These are phyloP conservation scores for Pleurotus cornucopiae DNA, from an alignment of 768 basidiomycete genomes.

Conservation along the genomic window DNA sequence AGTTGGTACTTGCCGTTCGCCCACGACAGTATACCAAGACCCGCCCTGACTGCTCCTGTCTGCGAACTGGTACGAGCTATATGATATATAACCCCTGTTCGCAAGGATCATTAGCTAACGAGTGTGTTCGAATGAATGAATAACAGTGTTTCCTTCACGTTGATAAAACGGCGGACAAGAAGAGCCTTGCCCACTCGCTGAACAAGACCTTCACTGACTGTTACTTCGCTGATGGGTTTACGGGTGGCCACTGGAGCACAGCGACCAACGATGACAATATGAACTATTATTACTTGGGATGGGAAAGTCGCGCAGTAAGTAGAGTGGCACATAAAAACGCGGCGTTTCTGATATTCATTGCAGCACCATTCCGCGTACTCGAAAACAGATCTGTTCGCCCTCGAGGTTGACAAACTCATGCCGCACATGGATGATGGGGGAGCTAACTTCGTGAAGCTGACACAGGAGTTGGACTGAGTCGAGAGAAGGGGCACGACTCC, in stretches of 20 bases:
- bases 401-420: constrained; percentile 17
- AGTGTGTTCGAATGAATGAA: too few relatives aligned
- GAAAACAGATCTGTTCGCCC: constrained; percentile 14
- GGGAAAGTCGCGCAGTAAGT: constrained; percentile 17
- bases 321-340: neutral
- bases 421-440: constrained; percentile 13
- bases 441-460: constrained; percentile 11
- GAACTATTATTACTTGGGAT: constrained; percentile 18
- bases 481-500: too few relatives aligned
- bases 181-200: constrained; percentile 11
- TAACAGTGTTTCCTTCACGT: constrained; percentile 11
- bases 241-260: constrained; percentile 17
- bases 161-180: constrained; percentile 8
- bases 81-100: neutral
- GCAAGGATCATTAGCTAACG: neutral
- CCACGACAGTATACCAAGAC: constrained; percentile 11
- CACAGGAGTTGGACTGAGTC: neutral
- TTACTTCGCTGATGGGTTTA: constrained; percentile 17
- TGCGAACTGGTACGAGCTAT: constrained; percentile 15
- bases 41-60: constrained; percentile 18
- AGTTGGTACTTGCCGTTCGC: constrained; percentile 15
- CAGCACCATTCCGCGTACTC: constrained; percentile 15
- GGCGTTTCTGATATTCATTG: neutral
- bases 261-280: constrained; percentile 16
- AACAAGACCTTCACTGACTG: constrained; percentile 21